A percentile compares a stretch with the other conserved stretches of the same genome.
These are phyloP conservation scores for Agastache rugosa DNA, from an alignment of 257 asterid genomes.

Conservation along the genomic window DNA sequence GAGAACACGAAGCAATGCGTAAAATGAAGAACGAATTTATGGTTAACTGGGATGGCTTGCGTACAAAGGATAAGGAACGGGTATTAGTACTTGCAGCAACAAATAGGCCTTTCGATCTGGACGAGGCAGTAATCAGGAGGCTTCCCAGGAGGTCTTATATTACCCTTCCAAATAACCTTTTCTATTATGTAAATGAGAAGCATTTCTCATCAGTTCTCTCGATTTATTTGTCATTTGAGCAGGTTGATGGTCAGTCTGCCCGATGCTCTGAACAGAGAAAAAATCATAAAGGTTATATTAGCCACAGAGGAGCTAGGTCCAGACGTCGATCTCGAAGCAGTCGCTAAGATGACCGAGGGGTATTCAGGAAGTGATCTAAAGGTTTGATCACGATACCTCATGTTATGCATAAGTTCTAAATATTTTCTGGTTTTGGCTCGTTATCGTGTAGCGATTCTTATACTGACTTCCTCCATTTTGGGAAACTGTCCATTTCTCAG, in stretches of 20 bases:
- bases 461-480: background rate
- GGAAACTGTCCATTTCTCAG: conserved; percentile 43
- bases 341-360: conserved; percentile 60
- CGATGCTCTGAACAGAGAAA: conserved; percentile 51
- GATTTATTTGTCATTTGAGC: conserved; percentile 29
- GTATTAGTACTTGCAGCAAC: conserved; percentile 67
- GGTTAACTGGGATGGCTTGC: conserved; percentile 65
- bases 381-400: conserved; percentile 37
- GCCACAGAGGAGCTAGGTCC: conserved; percentile 54
- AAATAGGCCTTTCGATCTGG: conserved; percentile 63
- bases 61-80: conserved; percentile 57
- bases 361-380: conserved; percentile 67
- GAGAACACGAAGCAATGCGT: conserved; percentile 62
- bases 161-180: background rate
- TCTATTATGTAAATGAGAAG: background rate
- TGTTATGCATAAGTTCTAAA: background rate
- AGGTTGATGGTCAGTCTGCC: conserved; percentile 63
- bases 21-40: conserved; percentile 65
- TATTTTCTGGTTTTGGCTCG: background rate
- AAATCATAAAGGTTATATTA: conserved; percentile 52
- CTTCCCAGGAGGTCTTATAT: conserved; percentile 55
- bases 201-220: conserved; percentile 2
- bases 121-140: conserved; percentile 68
- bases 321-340: conserved; percentile 46
- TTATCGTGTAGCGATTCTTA: background rate